Evolutionary conservation across 1,284 basidiomycete genomes (phyloP).

Genomic region (Trichosporon asahii): DNA sequence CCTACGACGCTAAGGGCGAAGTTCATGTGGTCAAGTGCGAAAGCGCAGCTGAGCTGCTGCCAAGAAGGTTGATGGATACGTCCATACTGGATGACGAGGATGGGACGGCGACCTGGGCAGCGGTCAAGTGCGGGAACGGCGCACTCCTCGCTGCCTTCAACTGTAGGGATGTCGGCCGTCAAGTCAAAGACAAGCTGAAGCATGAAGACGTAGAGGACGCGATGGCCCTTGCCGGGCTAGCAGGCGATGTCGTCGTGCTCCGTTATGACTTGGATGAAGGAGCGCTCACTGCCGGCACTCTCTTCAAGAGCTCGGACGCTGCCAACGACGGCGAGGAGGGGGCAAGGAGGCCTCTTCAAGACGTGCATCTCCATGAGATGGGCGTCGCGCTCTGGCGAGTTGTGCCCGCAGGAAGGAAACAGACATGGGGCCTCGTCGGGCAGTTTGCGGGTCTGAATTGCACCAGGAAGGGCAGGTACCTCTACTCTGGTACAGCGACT

Average conservation of each 20-base stretch:
- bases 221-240: not conserved
- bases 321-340: not conserved
- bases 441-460: not conserved
- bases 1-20: not conserved
- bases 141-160: conserved; percentile 15
- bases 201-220: conserved; percentile 14
- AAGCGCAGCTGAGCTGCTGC: conserved; percentile 8
- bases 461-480: not conserved
- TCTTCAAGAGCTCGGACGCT: not conserved
- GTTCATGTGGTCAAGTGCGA: conserved; percentile 8
- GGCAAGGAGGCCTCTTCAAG: not conserved
- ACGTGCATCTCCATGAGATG: not conserved
- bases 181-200: conserved; percentile 11
- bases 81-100: conserved; percentile 8
- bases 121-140: not conserved
- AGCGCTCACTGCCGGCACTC: not conserved
- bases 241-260: not conserved
- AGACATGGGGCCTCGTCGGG: not conserved
- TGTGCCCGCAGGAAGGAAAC: not conserved
- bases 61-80: conserved; percentile 5
- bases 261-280: not conserved
- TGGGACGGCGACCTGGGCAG: conserved; percentile 18
- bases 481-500: not conserved
- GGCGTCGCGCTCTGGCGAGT: not conserved
- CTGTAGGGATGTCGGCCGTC: conserved; percentile 1